Evolutionary conservation across 768 basidiomycete genomes (phyloP).

Genomic region (Boletus sp.): DNA sequence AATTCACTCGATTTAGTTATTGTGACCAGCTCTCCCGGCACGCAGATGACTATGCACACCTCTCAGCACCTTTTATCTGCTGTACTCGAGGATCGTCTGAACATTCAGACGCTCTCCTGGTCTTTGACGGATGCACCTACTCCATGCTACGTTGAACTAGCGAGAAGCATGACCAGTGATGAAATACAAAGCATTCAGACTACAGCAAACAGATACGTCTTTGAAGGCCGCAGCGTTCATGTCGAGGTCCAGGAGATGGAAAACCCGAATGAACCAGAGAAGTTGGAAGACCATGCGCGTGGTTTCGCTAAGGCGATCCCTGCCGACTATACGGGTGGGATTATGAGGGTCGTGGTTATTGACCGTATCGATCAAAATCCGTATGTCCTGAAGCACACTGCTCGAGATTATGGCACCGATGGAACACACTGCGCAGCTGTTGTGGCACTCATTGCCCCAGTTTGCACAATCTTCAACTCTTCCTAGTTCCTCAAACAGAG

Average conservation of each 20-base stretch:
- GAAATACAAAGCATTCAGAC: conserved; percentile 63
- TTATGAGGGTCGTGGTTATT: conserved; percentile 79
- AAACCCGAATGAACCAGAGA: conserved; percentile 31
- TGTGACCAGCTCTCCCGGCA: background rate
- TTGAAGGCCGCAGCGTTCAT: conserved; percentile 63
- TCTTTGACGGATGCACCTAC: conserved; percentile 67
- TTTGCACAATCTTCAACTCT: conserved; percentile 69
- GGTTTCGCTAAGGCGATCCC: conserved; percentile 58
- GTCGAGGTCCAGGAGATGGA: conserved; percentile 76
- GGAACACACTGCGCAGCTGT: conserved; percentile 45
- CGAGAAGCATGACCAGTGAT: conserved; percentile 60
- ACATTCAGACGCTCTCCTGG: conserved; percentile 77
- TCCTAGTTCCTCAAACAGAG: conserved; percentile 70
- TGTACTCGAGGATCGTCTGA: conserved; percentile 61
- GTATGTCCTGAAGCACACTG: conserved; percentile 39
- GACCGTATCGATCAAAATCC: conserved; percentile 80
- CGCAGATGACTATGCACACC: conserved; percentile 80
- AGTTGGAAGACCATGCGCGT: conserved; percentile 46
- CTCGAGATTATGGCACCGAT: conserved; percentile 8
- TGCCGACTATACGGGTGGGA: conserved; percentile 70
- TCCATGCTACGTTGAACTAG: conserved; percentile 76
- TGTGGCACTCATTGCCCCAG: conserved; percentile 84
- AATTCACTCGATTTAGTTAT: background rate
- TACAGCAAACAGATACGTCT: conserved; percentile 65
- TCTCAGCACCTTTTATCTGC: conserved; percentile 83